Base-by-base conservation (phyloP, 2,329 filamentous ascomycete species). In the Bipolaris cookei region DNA sequence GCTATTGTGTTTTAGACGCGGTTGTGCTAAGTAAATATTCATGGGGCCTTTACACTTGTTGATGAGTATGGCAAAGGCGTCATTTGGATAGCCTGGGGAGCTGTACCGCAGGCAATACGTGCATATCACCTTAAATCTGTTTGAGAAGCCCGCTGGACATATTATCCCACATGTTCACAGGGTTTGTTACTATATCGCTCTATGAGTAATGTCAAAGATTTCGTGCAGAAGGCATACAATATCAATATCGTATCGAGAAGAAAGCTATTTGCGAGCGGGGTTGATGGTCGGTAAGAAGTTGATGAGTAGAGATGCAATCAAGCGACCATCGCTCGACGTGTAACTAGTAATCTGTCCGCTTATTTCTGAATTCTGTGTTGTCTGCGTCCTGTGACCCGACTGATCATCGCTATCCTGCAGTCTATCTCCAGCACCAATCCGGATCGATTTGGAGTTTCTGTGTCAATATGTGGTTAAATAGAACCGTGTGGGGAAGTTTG, bases 401-500 rank as follows among this genome's bases (percentile, higher is more conserved):
- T 30, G 38, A 25, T 21, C 20, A 14, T 14, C 13, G 21, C 43
- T 6, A 7, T 23, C 30, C 41, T 14, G 8, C 21, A 34, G 11
- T 10, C 6, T 10, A 32, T 34, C 46, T 50, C 20, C 44, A 55
- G 28, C 20, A 38, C 18, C 18, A 21, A 16, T 47, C 18, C 39
- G 42, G 21, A 16, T 55, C 49, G 43, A 58, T 45, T n/a, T 54
- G 23, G 16, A 10, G 16, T 18, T 44, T 47, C 37, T 16, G 16
- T 38, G 28, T 51, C 48, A 53, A 61, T 61, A 51, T 56, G 44
- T 30, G 49, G 41, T 43, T 53, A 52, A 59, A 52, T 41, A 28
- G 38, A 37, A 28, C 2, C 6, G 21, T 55, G 38, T 48, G 39
- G 45, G 39, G 48, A 43, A 52, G 28, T 45, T 23, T 52, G 43